Evolutionary conservation across 192 early-diverging fungal genomes (phyloP).

Genomic region (Anaeromyces robustus): DNA sequence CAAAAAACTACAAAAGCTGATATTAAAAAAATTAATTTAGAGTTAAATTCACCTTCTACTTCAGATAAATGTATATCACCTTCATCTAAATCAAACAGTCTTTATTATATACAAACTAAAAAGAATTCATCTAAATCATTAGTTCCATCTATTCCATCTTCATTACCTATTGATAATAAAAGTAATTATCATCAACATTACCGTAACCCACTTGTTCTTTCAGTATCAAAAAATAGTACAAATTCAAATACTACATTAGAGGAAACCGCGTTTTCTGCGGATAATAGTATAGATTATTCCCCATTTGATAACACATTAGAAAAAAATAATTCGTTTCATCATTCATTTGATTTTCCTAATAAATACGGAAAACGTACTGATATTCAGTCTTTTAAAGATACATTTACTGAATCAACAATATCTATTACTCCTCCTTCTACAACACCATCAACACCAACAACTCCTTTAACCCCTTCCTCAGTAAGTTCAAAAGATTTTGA

Average conservation of each 20-base stretch:
- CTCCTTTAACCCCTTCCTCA: not conserved
- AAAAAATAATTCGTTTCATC: too few relatives aligned
- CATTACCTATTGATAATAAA: not conserved
- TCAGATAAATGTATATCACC: not conserved
- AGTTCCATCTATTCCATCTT: not conserved
- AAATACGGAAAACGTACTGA: not conserved
- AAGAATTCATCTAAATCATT: not conserved
- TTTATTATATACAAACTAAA: not conserved
- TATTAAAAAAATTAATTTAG: not conserved
- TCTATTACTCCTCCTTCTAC: not conserved
- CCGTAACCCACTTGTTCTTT: not conserved
- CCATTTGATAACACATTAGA: not conserved
- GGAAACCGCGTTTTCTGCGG: not conserved
- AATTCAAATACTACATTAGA: not conserved
- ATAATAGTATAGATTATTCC: not conserved
- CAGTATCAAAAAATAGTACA: not conserved
- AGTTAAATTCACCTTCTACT: not conserved
- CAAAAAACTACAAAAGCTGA: not conserved
- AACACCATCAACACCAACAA: not conserved
- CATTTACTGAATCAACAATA: not conserved
- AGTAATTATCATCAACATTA: not conserved
- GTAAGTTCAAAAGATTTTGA: not conserved
- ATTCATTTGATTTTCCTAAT: not conserved
- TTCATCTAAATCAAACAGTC: not conserved
- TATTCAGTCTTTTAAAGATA: not conserved